A percentile compares a stretch with the other conserved stretches of the same genome.
Conservation (phyloP, 192 early-diverging fungal species). For the Backusella parvicylindrica region DNA sequence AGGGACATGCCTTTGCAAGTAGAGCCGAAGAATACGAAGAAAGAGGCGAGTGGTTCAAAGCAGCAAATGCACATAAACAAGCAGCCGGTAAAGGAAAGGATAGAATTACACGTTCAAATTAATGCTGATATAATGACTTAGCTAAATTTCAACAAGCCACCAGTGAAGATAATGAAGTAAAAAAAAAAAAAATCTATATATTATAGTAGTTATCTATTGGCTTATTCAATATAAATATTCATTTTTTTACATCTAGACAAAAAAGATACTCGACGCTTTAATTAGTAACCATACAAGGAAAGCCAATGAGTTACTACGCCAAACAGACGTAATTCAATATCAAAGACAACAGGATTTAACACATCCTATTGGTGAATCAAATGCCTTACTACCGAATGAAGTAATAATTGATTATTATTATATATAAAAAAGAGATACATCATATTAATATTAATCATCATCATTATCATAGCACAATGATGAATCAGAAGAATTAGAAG, state of each 20-base stretch:
- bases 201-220: too few species aligned
- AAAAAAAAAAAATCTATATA: background rate
- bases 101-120: too few species aligned
- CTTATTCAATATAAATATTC: too few species aligned
- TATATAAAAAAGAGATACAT: background rate
- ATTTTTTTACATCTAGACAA: too few species aligned
- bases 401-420: background rate
- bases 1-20: slow-evolving; percentile 64
- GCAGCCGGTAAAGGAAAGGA: slow-evolving; percentile 61
- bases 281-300: slow-evolving; percentile 63
- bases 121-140: slow-evolving; percentile 5
- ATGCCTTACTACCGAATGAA: slow-evolving; percentile 12
- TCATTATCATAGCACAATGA: background rate
- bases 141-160: slow-evolving; percentile 60
- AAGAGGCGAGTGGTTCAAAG: slow-evolving; percentile 48
- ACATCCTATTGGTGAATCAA: slow-evolving; percentile 19
- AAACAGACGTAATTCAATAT: background rate
- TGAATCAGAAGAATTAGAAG: background rate
- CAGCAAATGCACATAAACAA: slow-evolving; percentile 58
- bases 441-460: background rate
- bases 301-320: slow-evolving; percentile 58
- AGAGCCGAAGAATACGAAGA: slow-evolving; percentile 61
- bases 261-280: slow-evolving; percentile 19
- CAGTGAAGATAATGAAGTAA: slow-evolving; percentile 55
- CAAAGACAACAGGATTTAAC: background rate